Evolutionary conservation across 805 yeast genomes (phyloP).

Genomic region (Sungouiozyma ichnusensis): DNA sequence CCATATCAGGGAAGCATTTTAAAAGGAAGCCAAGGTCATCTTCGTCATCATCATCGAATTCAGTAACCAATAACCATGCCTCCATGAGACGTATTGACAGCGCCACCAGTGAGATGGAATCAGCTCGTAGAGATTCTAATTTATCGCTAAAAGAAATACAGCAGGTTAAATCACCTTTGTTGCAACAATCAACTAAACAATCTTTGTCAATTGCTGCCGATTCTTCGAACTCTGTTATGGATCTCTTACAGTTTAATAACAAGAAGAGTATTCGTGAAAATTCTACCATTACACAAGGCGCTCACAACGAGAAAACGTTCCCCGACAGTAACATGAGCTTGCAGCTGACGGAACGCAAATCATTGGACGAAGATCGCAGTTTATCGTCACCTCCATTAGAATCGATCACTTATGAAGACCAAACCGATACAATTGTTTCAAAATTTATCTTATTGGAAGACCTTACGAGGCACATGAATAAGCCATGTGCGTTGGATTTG

Average conservation of each 20-base stretch:
- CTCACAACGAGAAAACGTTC: neutral
- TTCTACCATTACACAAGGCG: neutral
- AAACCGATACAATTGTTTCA: conserved; percentile 24
- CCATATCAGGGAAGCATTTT: conserved; percentile 7
- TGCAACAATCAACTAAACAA: conserved; percentile 16
- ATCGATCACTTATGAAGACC: conserved; percentile 10
- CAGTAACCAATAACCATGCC: neutral
- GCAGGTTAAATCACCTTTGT: conserved; percentile 10
- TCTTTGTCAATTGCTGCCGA: conserved; percentile 21
- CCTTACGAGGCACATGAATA: conserved; percentile 66
- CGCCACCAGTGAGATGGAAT: neutral
- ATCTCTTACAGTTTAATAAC: conserved; percentile 22
- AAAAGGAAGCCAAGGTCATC: conserved; percentile 11
- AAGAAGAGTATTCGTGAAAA: conserved; percentile 19
- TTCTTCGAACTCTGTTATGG: conserved; percentile 24
- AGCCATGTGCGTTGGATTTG: conserved; percentile 86
- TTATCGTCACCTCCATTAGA: conserved; percentile 2
- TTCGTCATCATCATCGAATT: conserved; percentile 4
- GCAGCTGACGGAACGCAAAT: neutral
- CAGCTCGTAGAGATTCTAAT: conserved; percentile 14
- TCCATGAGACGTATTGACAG: neutral
- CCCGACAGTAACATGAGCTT: neutral
- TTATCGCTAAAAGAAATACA: conserved; percentile 12
- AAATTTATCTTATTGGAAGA: conserved; percentile 85
- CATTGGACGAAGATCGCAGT: neutral